Percentiles rank a stretch among this genome's conserved stretches.
These are phyloP conservation scores for Cucumis melo DNA, from an alignment of 306 rosid genomes.

Conservation along the genomic window DNA sequence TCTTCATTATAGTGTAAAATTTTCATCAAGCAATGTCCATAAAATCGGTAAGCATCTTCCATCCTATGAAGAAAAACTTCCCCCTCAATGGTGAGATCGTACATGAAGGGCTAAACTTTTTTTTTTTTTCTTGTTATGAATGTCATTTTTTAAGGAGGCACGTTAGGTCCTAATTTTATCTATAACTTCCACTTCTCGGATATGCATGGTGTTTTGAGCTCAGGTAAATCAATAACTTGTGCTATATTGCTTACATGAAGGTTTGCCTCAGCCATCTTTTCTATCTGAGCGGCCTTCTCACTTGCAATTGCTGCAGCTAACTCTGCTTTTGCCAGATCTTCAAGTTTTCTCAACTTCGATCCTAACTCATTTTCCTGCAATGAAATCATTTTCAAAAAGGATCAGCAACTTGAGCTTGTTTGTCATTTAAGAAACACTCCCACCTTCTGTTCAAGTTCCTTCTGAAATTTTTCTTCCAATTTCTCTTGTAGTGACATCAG, in stretches of 20 bases:
- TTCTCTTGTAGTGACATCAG: slow-evolving; percentile 72
- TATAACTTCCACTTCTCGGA: neutral
- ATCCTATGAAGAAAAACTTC: neutral
- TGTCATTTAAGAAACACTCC: slow-evolving; percentile 1
- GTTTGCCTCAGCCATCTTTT: slow-evolving; percentile 83
- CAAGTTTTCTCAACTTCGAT: slow-evolving; percentile 26
- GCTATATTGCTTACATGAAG: slow-evolving; percentile 49
- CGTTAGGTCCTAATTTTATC: neutral
- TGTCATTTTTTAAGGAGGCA: neutral
- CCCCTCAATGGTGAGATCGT: neutral
- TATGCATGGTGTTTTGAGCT: neutral
- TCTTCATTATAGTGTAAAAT: neutral
- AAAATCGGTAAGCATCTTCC: neutral
- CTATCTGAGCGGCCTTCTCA: slow-evolving; percentile 86
- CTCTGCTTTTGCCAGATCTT: slow-evolving; percentile 76
- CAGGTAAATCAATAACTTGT: neutral
- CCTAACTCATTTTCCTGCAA: slow-evolving; percentile 68
- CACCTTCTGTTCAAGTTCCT: slow-evolving; percentile 79
- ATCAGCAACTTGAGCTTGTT: slow-evolving; percentile 13
- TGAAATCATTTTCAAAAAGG: slow-evolving; percentile 1
- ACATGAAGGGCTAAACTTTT: neutral
- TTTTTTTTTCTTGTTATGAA: neutral
- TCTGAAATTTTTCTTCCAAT: slow-evolving; percentile 65
- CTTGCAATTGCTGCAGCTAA: slow-evolving; percentile 64
- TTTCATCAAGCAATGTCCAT: neutral